These are phyloP conservation scores for Nicotiana noctiflora DNA, from an alignment of 257 asterid genomes.

Conservation along the genomic window DNA sequence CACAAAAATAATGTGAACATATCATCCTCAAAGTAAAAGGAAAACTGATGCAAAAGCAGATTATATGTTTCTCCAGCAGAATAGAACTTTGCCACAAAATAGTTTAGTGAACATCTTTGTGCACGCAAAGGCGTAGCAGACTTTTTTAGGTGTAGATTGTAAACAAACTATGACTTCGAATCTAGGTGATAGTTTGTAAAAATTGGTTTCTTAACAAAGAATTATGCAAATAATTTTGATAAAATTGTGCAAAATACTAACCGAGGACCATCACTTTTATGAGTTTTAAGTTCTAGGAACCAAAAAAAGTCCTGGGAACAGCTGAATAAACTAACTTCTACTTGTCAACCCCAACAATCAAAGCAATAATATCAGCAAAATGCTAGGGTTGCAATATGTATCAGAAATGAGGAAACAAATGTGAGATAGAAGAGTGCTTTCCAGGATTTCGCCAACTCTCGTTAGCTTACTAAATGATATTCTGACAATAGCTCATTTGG, in stretches of 20 bases:
- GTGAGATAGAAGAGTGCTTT: not conserved
- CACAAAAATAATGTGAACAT: conserved; percentile 11
- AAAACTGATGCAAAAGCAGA: conserved; percentile 5
- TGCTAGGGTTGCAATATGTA: not conserved
- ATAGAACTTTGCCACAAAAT: not conserved
- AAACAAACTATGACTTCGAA: not conserved
- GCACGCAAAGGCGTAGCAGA: not conserved
- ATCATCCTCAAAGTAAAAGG: conserved; percentile 12
- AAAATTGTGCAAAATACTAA: not conserved
- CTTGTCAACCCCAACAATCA: not conserved
- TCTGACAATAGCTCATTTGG: not conserved
- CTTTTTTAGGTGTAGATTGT: not conserved
- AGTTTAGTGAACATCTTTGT: not conserved
- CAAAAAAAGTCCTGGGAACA: not conserved
- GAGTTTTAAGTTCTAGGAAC: not conserved
- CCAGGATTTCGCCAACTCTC: not conserved
- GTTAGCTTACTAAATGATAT: not conserved
- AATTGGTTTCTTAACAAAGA: not conserved
- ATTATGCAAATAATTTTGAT: not conserved
- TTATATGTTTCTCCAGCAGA: not conserved
- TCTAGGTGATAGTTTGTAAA: not conserved
- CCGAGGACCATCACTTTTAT: not conserved
- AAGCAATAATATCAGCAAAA: not conserved
- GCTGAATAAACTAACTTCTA: not conserved
- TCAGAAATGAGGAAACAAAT: not conserved